Conservation (phyloP, 495 filamentous ascomycete species). For the Talaromyces adpressus region DNA sequence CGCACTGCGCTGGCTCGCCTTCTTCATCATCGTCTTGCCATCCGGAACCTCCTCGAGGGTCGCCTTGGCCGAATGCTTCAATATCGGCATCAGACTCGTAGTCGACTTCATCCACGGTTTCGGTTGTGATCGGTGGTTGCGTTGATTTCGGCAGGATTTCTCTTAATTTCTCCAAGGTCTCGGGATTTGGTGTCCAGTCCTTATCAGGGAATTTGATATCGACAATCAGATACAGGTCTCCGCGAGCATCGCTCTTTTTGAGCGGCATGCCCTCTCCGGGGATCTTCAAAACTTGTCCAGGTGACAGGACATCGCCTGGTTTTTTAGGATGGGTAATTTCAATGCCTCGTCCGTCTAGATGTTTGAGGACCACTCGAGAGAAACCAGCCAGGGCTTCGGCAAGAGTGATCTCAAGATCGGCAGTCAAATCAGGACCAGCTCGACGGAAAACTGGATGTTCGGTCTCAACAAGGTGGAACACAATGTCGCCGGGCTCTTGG, state of each 20-base stretch:
- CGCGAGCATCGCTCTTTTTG: slow-evolving; percentile 75
- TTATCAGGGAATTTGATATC: slow-evolving; percentile 85
- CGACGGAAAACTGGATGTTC: slow-evolving; percentile 74
- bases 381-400: slow-evolving; percentile 85
- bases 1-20: slow-evolving; percentile 61
- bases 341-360: slow-evolving; percentile 91
- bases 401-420: slow-evolving; percentile 70
- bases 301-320: slow-evolving; percentile 66
- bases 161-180: slow-evolving; percentile 56
- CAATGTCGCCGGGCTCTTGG: slow-evolving; percentile 84
- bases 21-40: slow-evolving; percentile 75
- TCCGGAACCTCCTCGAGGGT: slow-evolving; percentile 61
- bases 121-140: slow-evolving; percentile 48
- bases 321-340: slow-evolving; percentile 62
- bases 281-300: slow-evolving; percentile 78
- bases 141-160: slow-evolving; percentile 65
- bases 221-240: slow-evolving; percentile 81
- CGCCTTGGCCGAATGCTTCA: slow-evolving; percentile 68
- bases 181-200: slow-evolving; percentile 69
- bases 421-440: slow-evolving; percentile 74
- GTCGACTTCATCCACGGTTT: slow-evolving; percentile 78
- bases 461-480: slow-evolving; percentile 79
- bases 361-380: slow-evolving; percentile 81
- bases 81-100: slow-evolving; percentile 75
- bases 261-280: slow-evolving; percentile 87